Percentiles rank a stretch among this genome's conserved stretches.
These are phyloP conservation scores for Hanseniaspora meyeri DNA, from an alignment of 805 yeast genomes.

Conservation along the genomic window DNA sequence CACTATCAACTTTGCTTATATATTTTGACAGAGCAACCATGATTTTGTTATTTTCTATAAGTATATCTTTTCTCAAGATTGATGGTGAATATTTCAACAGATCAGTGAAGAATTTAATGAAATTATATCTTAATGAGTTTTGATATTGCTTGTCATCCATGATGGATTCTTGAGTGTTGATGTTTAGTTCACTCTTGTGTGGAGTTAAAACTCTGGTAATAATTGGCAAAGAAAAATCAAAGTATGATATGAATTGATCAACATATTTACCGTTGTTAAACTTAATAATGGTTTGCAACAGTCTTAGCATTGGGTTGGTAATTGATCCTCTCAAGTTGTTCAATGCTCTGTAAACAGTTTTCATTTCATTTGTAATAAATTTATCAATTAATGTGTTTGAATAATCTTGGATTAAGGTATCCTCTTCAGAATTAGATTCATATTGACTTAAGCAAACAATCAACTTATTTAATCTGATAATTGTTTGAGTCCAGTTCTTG, in stretches of 20 bases:
- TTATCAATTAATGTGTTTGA: conserved; percentile 29
- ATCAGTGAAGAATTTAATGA: conserved; percentile 49
- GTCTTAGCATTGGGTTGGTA: conserved; percentile 49
- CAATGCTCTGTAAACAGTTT: conserved; percentile 56
- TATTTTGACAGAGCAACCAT: conserved; percentile 58
- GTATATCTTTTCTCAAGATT: conserved; percentile 49
- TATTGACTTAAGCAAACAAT: conserved; percentile 19
- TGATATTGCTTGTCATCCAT: conserved; percentile 26
- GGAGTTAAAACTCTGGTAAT: conserved; percentile 54
- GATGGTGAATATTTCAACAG: conserved; percentile 41
- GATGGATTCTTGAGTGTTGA: conserved; percentile 22
- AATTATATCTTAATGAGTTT: conserved; percentile 43
- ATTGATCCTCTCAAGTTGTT: conserved; percentile 43
- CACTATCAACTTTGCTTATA: conserved; percentile 42
- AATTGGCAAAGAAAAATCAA: conserved; percentile 54
- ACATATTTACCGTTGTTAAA: conserved; percentile 40
- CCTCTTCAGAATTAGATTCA: conserved; percentile 10
- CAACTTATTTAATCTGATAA: conserved; percentile 33
- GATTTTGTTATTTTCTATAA: conserved; percentile 44
- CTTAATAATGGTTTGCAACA: conserved; percentile 41
- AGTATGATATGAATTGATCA: conserved; percentile 47
- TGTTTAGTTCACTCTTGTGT: conserved; percentile 34
- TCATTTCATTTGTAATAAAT: conserved; percentile 44
- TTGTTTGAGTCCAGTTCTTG: conserved; percentile 34
- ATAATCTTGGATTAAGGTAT: conserved; percentile 4